Evolutionary conservation across 1,284 basidiomycete species (phyloP).

Genomic region (Polyporus tsugae): DNA sequence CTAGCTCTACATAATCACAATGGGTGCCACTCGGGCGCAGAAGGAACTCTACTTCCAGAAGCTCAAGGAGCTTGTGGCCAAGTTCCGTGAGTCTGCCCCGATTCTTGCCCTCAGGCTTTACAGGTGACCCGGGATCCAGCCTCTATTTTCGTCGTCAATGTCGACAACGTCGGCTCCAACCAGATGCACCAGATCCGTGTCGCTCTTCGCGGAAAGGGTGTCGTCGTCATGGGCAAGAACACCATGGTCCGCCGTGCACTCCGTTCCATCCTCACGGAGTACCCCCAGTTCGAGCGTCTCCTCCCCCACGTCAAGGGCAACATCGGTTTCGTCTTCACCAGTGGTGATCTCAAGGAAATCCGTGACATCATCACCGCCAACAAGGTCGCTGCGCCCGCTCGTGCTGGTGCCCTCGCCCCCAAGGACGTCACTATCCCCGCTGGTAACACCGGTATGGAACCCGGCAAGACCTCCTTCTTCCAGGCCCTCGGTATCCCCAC

Average conservation of each 20-base stretch:
- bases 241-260: conserved; percentile 99
- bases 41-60: conserved; percentile 96
- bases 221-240: conserved; percentile 99
- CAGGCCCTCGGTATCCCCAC: conserved; percentile 99
- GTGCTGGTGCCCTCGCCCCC: conserved; percentile 96
- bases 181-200: conserved; percentile 99
- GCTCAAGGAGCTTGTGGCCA: conserved; percentile 92
- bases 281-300: conserved; percentile 95
- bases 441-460: conserved; percentile 99
- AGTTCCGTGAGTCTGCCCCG: conserved; percentile 75
- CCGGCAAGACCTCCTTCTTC: conserved; percentile 99
- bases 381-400: conserved; percentile 98
- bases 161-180: conserved; percentile 99
- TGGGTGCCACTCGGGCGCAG: conserved; percentile 92
- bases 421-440: conserved; percentile 92
- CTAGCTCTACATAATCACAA: conserved; percentile 54
- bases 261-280: conserved; percentile 88
- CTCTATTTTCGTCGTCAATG: conserved; percentile 99
- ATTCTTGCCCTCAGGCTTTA: background rate
- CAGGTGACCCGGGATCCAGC: conserved; percentile 54
- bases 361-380: conserved; percentile 93
- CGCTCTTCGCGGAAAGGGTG: conserved; percentile 94
- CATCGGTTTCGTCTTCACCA: conserved; percentile 99
- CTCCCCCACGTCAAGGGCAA: conserved; percentile 97
- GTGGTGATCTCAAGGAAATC: conserved; percentile 92